Evolutionary conservation across 495 filamentous ascomycete species (phyloP), one percentile per base, ranked within the genome.

Genomic region (Aspergillus ellipticus): DNA sequence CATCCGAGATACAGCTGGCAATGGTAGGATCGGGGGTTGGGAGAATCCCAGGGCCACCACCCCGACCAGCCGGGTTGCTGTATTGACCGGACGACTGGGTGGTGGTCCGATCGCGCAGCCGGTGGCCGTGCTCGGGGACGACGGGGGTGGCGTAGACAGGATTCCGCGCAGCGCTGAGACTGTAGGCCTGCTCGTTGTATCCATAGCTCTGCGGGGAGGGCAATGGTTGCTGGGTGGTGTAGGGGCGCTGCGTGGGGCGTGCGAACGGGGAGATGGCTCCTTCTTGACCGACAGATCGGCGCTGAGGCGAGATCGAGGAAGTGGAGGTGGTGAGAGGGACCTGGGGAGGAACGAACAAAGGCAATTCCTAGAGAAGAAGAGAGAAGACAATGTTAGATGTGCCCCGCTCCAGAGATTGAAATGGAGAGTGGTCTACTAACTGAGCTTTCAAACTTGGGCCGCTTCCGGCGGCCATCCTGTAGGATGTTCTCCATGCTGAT

Each of bases 401-500:
- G n/a, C n/a, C n/a, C n/a, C n/a, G n/a, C n/a, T n/a, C n/a, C n/a
- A n/a, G n/a, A n/a, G n/a, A n/a, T n/a, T n/a, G n/a, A n/a, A n/a
- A n/a, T n/a, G n/a, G n/a, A n/a, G n/a, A n/a, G n/a, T n/a, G n/a
- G n/a, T 29, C 29, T 59, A 80, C 91, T 84, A 82, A 97, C 92
- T 61, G 92, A 96, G 74, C 92, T 97, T 61, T 96, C 91, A 69
- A 98, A 98, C 76, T 96, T 96, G 58, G 94, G 89, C 66, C 90
- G 84, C 79, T 98, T 97, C 59, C 94, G 84, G 71, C 94, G 85
- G 59, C 91, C 91, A 63, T 95, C 94, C 72, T 97, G 92, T 53
- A 98, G 88, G 72, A 98, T 97, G 65, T 98, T 98, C 55, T 96
- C 90, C 59, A 96, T 81, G 70, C 92, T 97, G 65, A 98, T 98